Evolutionary conservation across 2,329 filamentous ascomycete species (phyloP), one percentile per base, ranked within the genome.

Genomic region (Cladosporium sp.): DNA sequence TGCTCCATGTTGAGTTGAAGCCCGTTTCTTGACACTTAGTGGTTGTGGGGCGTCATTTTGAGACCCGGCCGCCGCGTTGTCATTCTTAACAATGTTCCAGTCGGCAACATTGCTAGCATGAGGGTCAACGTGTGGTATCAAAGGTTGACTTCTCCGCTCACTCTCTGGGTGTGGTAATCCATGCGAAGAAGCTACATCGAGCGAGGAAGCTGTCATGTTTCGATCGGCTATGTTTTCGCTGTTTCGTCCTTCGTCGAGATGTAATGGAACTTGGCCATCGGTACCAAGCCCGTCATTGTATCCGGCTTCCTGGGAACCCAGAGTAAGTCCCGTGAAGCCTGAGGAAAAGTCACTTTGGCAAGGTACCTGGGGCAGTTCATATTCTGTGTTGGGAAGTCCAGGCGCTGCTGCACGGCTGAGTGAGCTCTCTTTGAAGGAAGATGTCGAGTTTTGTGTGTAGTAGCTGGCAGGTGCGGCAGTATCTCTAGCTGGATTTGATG

Each of bases 191-290:
- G 40, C 9, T 32, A n/a, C 9, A 2, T 45, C n/a, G 6, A n/a
- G 7, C 2, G 40, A 15, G 13, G 52, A 28, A 2, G 40, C 17
- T 2, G 13, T 15, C 8, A 83, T 73, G 60, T 87, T 87, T 34
- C 85, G 76, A 61, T 86, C 83, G 1, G 83, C 84, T 1, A 87
- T 83, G 65, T 86, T 83, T 66, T 87, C 84, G 15, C 81, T 83
- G 63, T 82, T 86, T 17, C 59, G 58, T 47, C 57, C 57, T 25
- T 59, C 40, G 40, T 58, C 59, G n/a, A 55, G 34, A 4, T 28
- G 19, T 9, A 36, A n/a, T 6, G 36, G 10, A n/a, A 42, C 6
- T 10, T 24, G 15, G 19, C 32, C 40, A 24, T 19, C 40, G 20
- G n/a, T 20, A 20, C 28, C n/a, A 28, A 7, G 32, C 28, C 28